Base-by-base conservation (phyloP, 176 grass and related monocot species). In the Lolium multiflorum region DNA sequence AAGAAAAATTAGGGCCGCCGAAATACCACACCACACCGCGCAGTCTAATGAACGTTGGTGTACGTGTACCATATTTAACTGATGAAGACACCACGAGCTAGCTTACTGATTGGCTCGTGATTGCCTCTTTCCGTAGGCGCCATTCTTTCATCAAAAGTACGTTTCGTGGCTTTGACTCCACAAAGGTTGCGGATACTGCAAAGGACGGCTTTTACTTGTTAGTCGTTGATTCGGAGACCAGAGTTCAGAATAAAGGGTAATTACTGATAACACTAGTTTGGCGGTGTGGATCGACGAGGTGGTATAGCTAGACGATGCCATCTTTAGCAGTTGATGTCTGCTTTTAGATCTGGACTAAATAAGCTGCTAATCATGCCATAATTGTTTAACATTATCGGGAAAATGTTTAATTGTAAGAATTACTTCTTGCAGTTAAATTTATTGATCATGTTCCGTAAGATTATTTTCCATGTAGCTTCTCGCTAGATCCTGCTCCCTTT, bases 111-210 rank as follows among this genome's bases (percentile, higher is more conserved):
- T 62, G 63, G 46, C 44, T 84, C 44, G 9, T 84, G 87, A 89
- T 79, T 62, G 39, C 14, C 46, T 38, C 74, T 79, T 89, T 88
- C 41, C 64, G 61, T 72, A 21, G 9, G 31, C 15, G 46, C 81
- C 75, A 41, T 35, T 46, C 81, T 73, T 84, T 84, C 81, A 79
- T 44, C 81, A 72, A 83, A 83, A 84, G 39, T 18, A 78, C 15
- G 20, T 26, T 83, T 44, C 47, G 20, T 62, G 52, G 43, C 20
- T 62, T 43, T 79, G 54, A 89, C 54, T 51, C 74, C 24, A 8
- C 9, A 51, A 50, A 46, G 21, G 55, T 39, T 25, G 7, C 22
- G 7, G 62, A 35, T 66, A 26, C 16, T 71, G 26, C 54, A 78
- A 69, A 69, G 38, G 38, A 25, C 2, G 73, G 41, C 61, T 68